Base-by-base conservation (phyloP, 257 asterid genomes). In the Penstemon barbatus region DNA sequence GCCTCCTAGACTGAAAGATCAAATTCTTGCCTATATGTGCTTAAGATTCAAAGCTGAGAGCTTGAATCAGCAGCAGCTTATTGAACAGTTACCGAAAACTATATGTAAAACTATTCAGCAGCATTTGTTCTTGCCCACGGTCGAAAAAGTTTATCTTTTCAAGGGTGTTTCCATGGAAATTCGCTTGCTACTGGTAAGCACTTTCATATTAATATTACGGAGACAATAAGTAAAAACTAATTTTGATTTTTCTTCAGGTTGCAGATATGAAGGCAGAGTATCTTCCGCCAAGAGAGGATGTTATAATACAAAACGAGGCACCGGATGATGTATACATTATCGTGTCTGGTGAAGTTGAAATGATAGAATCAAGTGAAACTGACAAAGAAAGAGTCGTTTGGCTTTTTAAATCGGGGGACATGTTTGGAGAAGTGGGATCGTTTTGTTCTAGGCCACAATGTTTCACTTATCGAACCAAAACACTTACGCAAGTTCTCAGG, bases 271-370 rank as follows among this genome's bases (percentile, higher is more conserved):
- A 81, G 68, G 97, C 99, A 0, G 99, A 93, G 55, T 93, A 88
- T 15, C 74, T 88, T 15, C 96, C 99, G 0, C 99, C 99, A 8
- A 82, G 95, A 74, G 97, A 93, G 85, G 99, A 93, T 66, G 95
- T 93, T 5, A 82, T 90, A 57, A 72, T 85, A 79, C 95, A 85
- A 71, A 86, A 90, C 10, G 97, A 90, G 78, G 79, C 92, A 4
- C 81, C 97, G 0, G 96, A 93, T 5, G 97, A 93, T 72, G 64
- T 93, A 4, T 93, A 93, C 84, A 83, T 93, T 4, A 85, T 93
- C 44, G 97, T 88, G 57, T 93, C 97, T 0, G 99, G 99, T 42
- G 96, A 93, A 65, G 95, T 93, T 11, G 96, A 93, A 61, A 88
- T 90, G 82, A 75, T 93, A 4, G 92, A 85, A 5, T 25, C 33